These are phyloP conservation scores for Mallotus nudiflorus DNA, from an alignment of 345 rosid species.

Conservation along the genomic window DNA sequence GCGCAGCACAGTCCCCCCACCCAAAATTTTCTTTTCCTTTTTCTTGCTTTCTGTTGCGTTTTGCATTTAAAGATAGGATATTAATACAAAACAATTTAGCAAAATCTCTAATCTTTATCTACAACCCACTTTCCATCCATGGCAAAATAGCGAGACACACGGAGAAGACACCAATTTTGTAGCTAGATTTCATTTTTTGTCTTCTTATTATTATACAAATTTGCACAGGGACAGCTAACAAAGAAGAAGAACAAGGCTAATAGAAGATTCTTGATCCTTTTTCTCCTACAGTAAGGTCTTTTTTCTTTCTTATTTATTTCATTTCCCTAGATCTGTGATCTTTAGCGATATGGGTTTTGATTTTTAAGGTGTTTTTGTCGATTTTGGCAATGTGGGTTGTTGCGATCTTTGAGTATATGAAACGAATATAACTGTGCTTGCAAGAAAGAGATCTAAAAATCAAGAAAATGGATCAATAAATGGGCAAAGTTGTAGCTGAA, in stretches of 20 bases:
- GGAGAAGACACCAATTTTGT: slow-evolving; percentile 1
- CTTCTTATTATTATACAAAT: no score
- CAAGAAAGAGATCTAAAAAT: slow-evolving; percentile 4
- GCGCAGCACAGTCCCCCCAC: neutral
- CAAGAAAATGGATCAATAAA: neutral
- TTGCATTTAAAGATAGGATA: no score
- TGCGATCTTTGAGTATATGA: no score
- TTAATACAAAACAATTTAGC: neutral
- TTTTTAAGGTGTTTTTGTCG: neutral
- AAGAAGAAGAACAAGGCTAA: neutral
- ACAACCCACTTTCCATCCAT: neutral
- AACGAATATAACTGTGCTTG: neutral
- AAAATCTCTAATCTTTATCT: neutral
- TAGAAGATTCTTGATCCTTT: neutral
- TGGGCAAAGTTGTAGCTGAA: neutral
- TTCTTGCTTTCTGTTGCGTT: neutral
- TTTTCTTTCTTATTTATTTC: neutral
- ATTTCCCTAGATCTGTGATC: slow-evolving; percentile 12
- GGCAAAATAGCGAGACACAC: neutral
- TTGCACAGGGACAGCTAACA: no score
- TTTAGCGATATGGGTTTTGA: neutral
- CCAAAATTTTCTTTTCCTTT: neutral
- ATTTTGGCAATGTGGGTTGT: no score
- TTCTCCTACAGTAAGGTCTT: slow-evolving; percentile 2
- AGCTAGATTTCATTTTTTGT: no score